phyloP scores from a whole-genome alignment of 805 yeast species.

The Cyberlindnera maritima region DNA sequence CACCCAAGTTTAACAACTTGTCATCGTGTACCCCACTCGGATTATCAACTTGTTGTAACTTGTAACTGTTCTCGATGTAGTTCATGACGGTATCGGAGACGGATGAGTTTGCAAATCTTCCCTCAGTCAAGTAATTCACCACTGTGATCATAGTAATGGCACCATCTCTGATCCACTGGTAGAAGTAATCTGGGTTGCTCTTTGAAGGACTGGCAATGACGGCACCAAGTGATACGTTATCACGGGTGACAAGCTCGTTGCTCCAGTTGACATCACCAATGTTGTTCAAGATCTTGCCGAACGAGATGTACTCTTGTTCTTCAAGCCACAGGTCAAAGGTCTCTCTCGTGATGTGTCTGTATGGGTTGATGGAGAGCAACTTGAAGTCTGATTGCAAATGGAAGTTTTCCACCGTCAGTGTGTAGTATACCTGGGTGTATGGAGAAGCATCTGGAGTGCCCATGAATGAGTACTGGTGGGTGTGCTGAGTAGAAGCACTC shows the following conservation, averaged over 20 bases:
- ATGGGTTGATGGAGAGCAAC: constrained; percentile 20
- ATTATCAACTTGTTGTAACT: constrained; percentile 65
- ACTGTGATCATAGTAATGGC: constrained; percentile 76
- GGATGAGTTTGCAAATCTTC: constrained; percentile 24
- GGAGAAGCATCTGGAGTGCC: not conserved
- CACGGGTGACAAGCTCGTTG: constrained; percentile 26
- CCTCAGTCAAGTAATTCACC: constrained; percentile 51
- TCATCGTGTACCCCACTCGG: constrained; percentile 58
- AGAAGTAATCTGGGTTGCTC: constrained; percentile 72
- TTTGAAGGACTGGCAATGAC: constrained; percentile 85
- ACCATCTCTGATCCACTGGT: constrained; percentile 88
- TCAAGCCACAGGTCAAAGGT: constrained; percentile 45
- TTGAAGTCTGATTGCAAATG: constrained; percentile 23
- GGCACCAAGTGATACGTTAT: constrained; percentile 57
- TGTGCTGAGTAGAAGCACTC: not conserved
- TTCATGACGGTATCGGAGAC: constrained; percentile 42
- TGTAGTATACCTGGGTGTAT: not conserved
- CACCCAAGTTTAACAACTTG: constrained; percentile 67
- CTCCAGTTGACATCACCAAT: constrained; percentile 41
- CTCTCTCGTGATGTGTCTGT: constrained; percentile 21
- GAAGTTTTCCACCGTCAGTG: constrained; percentile 22
- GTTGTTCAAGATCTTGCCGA: constrained; percentile 43
- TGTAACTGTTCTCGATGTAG: constrained; percentile 57
- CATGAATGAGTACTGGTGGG: not conserved
- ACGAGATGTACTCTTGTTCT: constrained; percentile 39